Evolutionary conservation across 495 filamentous ascomycete genomes (phyloP).

Genomic region (Lentithecium fluviatile): DNA sequence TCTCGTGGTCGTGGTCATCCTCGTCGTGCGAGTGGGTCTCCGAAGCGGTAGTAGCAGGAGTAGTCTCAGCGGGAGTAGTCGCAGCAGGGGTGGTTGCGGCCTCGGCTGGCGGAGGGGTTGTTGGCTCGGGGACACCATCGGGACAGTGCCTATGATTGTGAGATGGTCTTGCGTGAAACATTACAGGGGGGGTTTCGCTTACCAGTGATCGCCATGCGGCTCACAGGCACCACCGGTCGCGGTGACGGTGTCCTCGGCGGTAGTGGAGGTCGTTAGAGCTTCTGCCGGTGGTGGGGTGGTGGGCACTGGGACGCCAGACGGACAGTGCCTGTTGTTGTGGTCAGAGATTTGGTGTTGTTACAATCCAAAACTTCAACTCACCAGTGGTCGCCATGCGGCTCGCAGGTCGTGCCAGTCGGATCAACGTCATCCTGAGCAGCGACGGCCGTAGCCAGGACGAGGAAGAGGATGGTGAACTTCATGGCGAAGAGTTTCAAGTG

Average conservation of each 20-base stretch:
- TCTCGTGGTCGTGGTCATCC: neutral
- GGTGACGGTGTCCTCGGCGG: no score
- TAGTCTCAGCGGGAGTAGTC: no score
- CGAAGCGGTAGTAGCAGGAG: neutral
- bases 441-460: no score
- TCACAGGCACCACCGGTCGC: no score
- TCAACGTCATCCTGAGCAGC: no score
- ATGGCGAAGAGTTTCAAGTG: no score
- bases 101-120: no score
- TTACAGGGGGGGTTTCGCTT: no score
- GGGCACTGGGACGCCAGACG: neutral
- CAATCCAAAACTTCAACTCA: neutral
- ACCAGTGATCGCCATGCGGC: no score
- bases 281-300: neutral
- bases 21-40: neutral
- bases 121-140: neutral
- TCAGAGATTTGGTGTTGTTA: neutral
- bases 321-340: neutral
- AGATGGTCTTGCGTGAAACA: neutral
- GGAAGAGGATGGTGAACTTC: no score
- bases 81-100: no score
- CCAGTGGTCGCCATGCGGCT: conserved; percentile 1
- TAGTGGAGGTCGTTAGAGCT: neutral
- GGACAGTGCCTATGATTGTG: neutral
- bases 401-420: neutral